phyloP scores from a whole-genome alignment of 225 moss, liverwort and hornwort species.

The Polytrichum formosum region DNA sequence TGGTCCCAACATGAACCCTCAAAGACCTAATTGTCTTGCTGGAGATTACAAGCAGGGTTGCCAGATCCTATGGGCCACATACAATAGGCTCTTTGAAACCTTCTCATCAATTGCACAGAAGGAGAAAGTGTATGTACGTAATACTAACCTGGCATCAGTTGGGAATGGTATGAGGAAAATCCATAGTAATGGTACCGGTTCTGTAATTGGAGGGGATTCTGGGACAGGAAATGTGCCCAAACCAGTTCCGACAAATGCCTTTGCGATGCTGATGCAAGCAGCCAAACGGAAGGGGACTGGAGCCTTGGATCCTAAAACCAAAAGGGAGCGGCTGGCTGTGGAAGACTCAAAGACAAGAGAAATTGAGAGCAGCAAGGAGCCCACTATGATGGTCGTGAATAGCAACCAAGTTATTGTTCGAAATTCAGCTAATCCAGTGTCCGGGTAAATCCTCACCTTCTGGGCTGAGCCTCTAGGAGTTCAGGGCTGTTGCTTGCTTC shows the following conservation, averaged over 20 bases:
- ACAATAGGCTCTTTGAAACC: conserved; percentile 57
- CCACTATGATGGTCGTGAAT: no score
- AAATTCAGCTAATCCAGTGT: conserved; percentile 5
- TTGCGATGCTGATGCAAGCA: conserved; percentile 76
- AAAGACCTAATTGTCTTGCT: conserved; percentile 70
- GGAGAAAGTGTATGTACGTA: conserved; percentile 7
- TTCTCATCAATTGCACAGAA: conserved; percentile 45
- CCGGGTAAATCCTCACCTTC: conserved; percentile 19
- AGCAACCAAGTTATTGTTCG: no score
- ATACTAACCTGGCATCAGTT: conserved; percentile 18
- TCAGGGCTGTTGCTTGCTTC: no score
- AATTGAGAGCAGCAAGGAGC: conserved; percentile 17
- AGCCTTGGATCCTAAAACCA: conserved; percentile 35
- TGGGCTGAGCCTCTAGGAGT: no score
- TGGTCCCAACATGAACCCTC: conserved; percentile 94
- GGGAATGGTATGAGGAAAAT: neutral
- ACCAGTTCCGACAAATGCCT: conserved; percentile 56
- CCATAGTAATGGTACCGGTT: conserved; percentile 1
- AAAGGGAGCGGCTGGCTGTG: conserved; percentile 48
- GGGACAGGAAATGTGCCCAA: neutral
- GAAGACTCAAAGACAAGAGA: conserved; percentile 18
- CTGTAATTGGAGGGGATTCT: conserved; percentile 5
- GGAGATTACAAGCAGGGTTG: conserved; percentile 73
- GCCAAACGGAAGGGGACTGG: conserved; percentile 64
- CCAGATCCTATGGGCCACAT: conserved; percentile 56